These are phyloP conservation scores for Acacia acuminata DNA, from an alignment of 306 rosid species.

Conservation along the genomic window DNA sequence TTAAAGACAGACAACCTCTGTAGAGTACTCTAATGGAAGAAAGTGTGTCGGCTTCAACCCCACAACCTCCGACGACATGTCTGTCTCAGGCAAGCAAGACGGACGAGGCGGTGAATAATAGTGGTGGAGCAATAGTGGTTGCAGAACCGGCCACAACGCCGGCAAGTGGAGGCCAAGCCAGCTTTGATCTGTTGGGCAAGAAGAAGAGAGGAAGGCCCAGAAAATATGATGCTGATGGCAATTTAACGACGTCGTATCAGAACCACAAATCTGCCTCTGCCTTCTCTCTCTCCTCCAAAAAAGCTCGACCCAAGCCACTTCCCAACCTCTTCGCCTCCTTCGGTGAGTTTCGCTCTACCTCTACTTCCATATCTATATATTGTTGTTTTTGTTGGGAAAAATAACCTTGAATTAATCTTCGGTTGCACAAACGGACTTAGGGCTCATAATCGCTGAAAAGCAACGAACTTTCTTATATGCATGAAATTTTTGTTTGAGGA, in stretches of 20 bases:
- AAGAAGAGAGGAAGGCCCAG: constrained; percentile 72
- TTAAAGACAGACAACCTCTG: background rate
- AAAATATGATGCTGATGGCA: constrained; percentile 60
- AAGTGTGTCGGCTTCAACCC: background rate
- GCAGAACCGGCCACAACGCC: background rate
- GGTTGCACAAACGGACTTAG: background rate
- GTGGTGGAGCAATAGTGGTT: background rate
- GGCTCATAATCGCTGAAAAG: constrained; percentile 36
- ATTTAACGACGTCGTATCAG: constrained; percentile 35
- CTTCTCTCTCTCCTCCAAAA: constrained; percentile 43
- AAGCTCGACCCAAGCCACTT: constrained; percentile 46
- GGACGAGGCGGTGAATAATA: background rate
- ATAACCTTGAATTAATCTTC: constrained; percentile 3
- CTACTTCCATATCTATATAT: background rate
- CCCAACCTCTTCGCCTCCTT: constrained; percentile 52
- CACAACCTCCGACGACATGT: constrained; percentile 25
- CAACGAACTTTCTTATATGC: constrained; percentile 26
- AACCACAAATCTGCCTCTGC: background rate
- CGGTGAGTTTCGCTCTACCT: constrained; percentile 39
- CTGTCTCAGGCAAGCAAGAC: constrained; percentile 24
- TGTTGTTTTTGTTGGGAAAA: background rate
- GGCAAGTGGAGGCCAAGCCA: background rate
- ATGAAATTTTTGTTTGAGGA: background rate
- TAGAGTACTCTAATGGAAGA: background rate
- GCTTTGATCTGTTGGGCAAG: constrained; percentile 46